Conservation (phyloP, 805 yeast species). For the Yamadazyma scolyti region DNA sequence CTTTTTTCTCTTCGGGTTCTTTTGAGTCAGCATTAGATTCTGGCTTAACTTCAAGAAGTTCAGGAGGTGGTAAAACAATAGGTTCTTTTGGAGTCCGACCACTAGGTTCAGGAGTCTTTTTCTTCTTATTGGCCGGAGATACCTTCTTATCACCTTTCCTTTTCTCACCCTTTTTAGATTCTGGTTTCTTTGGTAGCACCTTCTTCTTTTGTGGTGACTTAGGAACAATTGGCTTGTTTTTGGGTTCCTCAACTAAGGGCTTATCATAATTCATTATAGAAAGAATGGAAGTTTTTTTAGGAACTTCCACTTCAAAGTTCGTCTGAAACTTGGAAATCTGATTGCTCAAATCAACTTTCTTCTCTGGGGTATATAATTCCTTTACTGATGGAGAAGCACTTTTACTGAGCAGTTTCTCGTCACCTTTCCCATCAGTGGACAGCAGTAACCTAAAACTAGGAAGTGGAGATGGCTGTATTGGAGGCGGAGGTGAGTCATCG, state of each 20-base stretch:
- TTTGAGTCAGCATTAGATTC: not conserved
- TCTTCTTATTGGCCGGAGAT: slow-evolving; percentile 12
- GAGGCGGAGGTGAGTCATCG: slow-evolving; percentile 7
- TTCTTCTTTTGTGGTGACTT: slow-evolving; percentile 12
- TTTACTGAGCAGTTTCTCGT: not conserved
- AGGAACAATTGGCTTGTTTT: not conserved
- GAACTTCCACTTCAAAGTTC: slow-evolving; percentile 15
- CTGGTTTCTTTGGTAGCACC: slow-evolving; percentile 13
- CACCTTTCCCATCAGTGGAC: not conserved
- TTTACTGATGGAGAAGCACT: not conserved
- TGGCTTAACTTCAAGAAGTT: slow-evolving; percentile 14
- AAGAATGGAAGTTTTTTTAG: slow-evolving; percentile 36
- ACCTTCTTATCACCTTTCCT: slow-evolving; percentile 9
- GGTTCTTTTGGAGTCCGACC: slow-evolving; percentile 14
- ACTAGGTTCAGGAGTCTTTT: slow-evolving; percentile 12
- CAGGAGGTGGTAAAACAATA: slow-evolving; percentile 19
- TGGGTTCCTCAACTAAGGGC: slow-evolving; percentile 12
- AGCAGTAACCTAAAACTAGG: slow-evolving; percentile 3
- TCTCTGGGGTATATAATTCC: slow-evolving; percentile 1
- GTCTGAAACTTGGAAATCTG: slow-evolving; percentile 31
- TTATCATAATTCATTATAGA: slow-evolving; percentile 38
- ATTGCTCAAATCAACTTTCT: slow-evolving; percentile 12
- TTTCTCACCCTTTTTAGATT: slow-evolving; percentile 10
- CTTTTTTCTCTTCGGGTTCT: not conserved
- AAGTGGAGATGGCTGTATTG: slow-evolving; percentile 6